A percentile compares a stretch with the other conserved stretches of the same genome.
Conservation (phyloP, 2,329 filamentous ascomycete species). For the Aureobasidium namibiae region DNA sequence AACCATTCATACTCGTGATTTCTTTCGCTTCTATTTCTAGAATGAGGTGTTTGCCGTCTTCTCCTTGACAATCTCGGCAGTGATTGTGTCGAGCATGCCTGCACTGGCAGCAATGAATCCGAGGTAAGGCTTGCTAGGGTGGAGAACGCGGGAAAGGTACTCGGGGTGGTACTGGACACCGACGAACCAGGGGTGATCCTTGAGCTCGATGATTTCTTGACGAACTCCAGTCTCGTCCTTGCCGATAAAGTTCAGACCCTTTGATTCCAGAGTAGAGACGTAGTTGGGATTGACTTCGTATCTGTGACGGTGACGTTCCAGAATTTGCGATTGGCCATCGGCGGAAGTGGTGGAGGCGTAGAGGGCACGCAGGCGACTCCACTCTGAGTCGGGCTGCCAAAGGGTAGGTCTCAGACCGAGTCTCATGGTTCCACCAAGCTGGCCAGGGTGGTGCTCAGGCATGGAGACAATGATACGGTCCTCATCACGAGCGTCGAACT, state of each 20-base stretch:
- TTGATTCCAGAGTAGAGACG: conserved; percentile 58
- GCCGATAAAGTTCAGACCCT: conserved; percentile 66
- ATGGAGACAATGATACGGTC: conserved; percentile 79
- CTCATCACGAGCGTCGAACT: conserved; percentile 51
- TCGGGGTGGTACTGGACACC: conserved; percentile 87
- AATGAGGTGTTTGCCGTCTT: conserved; percentile 14
- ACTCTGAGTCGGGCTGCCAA: conserved; percentile 69
- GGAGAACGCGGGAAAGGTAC: conserved; percentile 67
- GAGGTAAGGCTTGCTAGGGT: conserved; percentile 67
- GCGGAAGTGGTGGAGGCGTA: conserved; percentile 51
- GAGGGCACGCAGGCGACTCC: conserved; percentile 67
- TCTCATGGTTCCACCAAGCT: conserved; percentile 80
- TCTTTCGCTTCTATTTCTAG: neutral
- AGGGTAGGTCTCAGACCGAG: conserved; percentile 65
- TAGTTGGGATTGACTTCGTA: conserved; percentile 85
- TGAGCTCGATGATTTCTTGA: conserved; percentile 77
- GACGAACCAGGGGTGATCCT: conserved; percentile 77
- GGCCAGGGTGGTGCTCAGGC: conserved; percentile 74
- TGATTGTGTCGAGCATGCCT: conserved; percentile 52
- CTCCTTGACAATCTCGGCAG: conserved; percentile 17
- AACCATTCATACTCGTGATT: conserved; percentile 9
- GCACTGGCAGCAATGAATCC: conserved; percentile 76
- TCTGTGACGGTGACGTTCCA: conserved; percentile 76
- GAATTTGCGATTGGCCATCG: conserved; percentile 29
- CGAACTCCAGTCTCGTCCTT: conserved; percentile 71